Conservation (phyloP, 2,329 filamentous ascomycete species). For the Colletotrichum phormii region DNA sequence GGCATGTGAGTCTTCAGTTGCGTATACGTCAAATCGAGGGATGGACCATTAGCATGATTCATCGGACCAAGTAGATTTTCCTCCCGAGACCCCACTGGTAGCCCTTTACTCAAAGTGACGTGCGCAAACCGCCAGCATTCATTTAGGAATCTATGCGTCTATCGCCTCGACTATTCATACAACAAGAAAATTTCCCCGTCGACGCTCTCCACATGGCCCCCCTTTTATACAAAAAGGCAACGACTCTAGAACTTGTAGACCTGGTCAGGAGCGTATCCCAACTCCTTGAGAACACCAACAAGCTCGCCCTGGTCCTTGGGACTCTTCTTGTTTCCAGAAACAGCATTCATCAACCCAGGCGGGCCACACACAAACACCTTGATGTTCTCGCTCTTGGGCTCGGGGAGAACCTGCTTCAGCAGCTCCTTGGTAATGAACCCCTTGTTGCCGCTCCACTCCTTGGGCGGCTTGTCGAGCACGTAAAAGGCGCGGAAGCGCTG, state of each 20-base stretch:
- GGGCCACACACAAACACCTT: slow-evolving; percentile 98
- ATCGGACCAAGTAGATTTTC: background rate
- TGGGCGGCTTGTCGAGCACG: slow-evolving; percentile 85
- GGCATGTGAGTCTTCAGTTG: too few species aligned
- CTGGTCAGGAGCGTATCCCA: slow-evolving; percentile 79
- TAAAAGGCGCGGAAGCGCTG: slow-evolving; percentile 97
- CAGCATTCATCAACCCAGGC: slow-evolving; percentile 91
- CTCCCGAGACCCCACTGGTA: too few species aligned
- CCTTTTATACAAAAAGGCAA: background rate
- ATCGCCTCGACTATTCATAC: slow-evolving; percentile 31
- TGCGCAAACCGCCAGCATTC: background rate
- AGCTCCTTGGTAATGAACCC: slow-evolving; percentile 92
- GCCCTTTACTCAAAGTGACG: background rate
- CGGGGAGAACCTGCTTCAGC: slow-evolving; percentile 92
- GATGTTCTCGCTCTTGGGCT: slow-evolving; percentile 90
- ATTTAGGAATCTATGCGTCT: slow-evolving; percentile 30
- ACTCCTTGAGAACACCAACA: slow-evolving; percentile 81
- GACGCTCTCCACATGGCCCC: background rate
- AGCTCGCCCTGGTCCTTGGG: slow-evolving; percentile 96
- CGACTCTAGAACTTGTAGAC: slow-evolving; percentile 89
- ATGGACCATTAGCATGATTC: background rate
- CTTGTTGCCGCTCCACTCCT: slow-evolving; percentile 80
- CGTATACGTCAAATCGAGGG: too few species aligned
- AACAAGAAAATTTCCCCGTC: background rate
- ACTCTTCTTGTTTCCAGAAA: slow-evolving; percentile 90